phyloP scores from a whole-genome alignment of 2,329 filamentous ascomycete species.

The Fusarium guadeloupense region DNA sequence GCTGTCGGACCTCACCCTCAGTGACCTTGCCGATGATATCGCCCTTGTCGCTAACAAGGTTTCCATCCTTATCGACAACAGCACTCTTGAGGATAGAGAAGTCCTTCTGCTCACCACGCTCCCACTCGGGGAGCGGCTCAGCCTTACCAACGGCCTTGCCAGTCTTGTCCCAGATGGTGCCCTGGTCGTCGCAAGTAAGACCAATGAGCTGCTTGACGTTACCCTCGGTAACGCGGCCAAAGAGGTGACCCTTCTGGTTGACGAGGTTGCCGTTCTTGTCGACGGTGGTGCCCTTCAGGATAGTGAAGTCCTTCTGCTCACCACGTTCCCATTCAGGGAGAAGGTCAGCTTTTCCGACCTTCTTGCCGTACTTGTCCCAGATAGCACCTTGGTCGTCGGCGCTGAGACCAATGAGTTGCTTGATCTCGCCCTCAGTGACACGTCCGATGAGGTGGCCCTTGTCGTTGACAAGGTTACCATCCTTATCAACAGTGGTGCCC shows the following conservation, averaged over 20 bases:
- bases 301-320: constrained; percentile 33
- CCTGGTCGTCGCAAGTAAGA: constrained; percentile 71
- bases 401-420: constrained; percentile 69
- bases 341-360: constrained; percentile 72
- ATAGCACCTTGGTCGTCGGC: constrained; percentile 75
- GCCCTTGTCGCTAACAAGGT: constrained; percentile 62
- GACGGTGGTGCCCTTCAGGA: constrained; percentile 59
- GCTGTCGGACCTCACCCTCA: constrained; percentile 69
- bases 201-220: constrained; percentile 71
- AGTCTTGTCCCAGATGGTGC: constrained; percentile 70
- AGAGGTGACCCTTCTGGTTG: constrained; percentile 60
- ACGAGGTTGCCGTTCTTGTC: constrained; percentile 69
- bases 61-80: constrained; percentile 59
- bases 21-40: constrained; percentile 68
- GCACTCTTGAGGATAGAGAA: constrained; percentile 31
- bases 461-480: constrained; percentile 65
- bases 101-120: constrained; percentile 54
- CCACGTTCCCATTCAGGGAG: constrained; percentile 65
- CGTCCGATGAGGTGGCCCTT: constrained; percentile 66
- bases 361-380: constrained; percentile 69
- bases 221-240: constrained; percentile 74
- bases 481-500: constrained; percentile 68
- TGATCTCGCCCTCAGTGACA: constrained; percentile 68
- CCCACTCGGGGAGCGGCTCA: constrained; percentile 67
- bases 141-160: constrained; percentile 73